Conservation (phyloP, 129 eudicot species). For the Calendula officinalis region DNA sequence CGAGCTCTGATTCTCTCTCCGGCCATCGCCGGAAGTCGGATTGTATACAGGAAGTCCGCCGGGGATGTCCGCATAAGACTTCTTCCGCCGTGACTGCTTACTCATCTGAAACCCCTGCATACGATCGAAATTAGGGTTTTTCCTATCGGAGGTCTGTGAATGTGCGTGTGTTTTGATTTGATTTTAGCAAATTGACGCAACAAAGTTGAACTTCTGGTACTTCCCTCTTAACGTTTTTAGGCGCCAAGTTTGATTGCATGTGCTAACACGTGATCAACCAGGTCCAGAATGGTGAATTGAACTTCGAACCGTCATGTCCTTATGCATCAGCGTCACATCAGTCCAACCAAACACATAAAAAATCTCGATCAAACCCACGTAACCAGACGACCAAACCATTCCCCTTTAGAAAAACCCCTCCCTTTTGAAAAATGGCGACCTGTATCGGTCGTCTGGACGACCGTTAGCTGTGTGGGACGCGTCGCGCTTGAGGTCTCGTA, state of each 20-base stretch:
- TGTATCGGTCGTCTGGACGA: no score
- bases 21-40: conserved; percentile 29
- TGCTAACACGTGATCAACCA: conserved; percentile 17
- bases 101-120: conserved; percentile 30
- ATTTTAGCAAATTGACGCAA: not conserved
- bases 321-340: no score
- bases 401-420: no score
- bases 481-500: no score
- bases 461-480: no score
- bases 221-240: conserved; percentile 18
- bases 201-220: conserved; percentile 6
- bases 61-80: conserved; percentile 29
- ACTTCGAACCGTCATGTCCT: no score
- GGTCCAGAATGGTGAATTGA: not conserved
- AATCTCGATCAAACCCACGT: no score
- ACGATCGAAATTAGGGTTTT: conserved; percentile 1
- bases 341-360: no score
- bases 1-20: conserved; percentile 25
- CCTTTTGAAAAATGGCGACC: no score
- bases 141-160: conserved; percentile 18
- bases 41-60: conserved; percentile 35
- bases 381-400: no score
- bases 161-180: conserved; percentile 8
- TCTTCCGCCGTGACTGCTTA: conserved; percentile 33
- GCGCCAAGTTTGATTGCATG: conserved; percentile 23